A percentile compares a stretch with the other conserved stretches of the same genome.
These are phyloP conservation scores for Tetrahymena elliotti DNA, from an alignment of 73 alveolate genomes.

Conservation along the genomic window DNA sequence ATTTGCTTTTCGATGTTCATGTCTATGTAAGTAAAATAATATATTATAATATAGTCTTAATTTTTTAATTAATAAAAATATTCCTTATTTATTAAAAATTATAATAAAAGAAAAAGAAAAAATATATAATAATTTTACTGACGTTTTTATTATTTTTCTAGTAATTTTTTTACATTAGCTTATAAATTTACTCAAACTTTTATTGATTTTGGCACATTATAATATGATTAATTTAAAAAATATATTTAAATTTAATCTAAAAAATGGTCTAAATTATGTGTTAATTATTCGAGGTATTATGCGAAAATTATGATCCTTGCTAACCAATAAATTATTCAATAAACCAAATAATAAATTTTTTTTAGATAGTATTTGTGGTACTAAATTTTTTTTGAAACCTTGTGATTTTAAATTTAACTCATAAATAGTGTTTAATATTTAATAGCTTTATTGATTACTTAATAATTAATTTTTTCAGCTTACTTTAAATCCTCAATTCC, in stretches of 20 bases:
- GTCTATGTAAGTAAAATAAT: no score
- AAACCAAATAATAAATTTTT: not conserved
- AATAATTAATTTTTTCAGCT: not conserved
- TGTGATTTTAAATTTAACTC: not conserved
- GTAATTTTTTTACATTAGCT: no score
- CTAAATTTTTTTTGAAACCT: not conserved
- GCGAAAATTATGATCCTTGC: not conserved
- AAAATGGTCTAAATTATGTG: not conserved
- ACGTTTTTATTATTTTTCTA: no score
- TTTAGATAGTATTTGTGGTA: not conserved
- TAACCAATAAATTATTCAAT: not conserved
- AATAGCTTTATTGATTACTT: not conserved
- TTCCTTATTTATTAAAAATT: no score
- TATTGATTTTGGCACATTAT: no score
- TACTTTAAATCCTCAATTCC: not conserved
- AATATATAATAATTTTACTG: no score
- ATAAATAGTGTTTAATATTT: no score
- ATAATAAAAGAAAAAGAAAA: no score
- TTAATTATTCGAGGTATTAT: not conserved
- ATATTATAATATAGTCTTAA: no score
- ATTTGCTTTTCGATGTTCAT: not conserved
- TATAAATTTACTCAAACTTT: no score
- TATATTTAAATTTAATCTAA: not conserved
- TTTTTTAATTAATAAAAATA: no score
- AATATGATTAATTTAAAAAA: no score